A percentile compares a stretch with the other conserved stretches of the same genome.
Evolutionary conservation across 768 basidiomycete species (phyloP).

Genomic region (Auricularia auricula-judae): DNA sequence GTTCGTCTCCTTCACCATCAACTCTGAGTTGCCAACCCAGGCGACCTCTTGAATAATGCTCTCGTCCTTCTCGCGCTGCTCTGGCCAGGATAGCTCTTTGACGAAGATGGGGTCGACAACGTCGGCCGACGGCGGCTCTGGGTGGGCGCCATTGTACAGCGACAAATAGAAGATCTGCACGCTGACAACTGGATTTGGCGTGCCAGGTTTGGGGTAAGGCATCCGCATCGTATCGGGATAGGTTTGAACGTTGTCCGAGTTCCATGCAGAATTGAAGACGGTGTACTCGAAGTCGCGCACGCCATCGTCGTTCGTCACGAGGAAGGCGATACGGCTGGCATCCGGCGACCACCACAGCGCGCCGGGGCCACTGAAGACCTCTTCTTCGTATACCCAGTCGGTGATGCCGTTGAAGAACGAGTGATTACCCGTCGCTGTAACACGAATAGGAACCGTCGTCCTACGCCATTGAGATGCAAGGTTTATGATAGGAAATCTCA

Average conservation of each 20-base stretch:
- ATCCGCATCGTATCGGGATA: slow-evolving; percentile 59
- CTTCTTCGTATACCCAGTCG: slow-evolving; percentile 97
- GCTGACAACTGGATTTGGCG: slow-evolving; percentile 76
- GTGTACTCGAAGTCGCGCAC: slow-evolving; percentile 85
- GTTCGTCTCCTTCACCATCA: slow-evolving; percentile 82
- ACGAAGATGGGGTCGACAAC: neutral
- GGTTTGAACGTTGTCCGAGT: slow-evolving; percentile 60
- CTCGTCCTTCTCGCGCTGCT: slow-evolving; percentile 42
- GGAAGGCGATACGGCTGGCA: slow-evolving; percentile 58
- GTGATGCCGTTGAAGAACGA: slow-evolving; percentile 90
- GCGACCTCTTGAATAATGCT: slow-evolving; percentile 72
- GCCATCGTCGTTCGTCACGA: slow-evolving; percentile 76
- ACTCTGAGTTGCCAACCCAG: slow-evolving; percentile 69
- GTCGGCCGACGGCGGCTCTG: neutral
- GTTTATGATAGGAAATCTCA: slow-evolving; percentile 1
- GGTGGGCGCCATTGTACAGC: neutral
- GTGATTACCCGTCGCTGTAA: slow-evolving; percentile 72
- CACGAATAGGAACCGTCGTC: slow-evolving; percentile 44
- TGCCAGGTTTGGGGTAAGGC: slow-evolving; percentile 84
- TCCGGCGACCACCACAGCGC: slow-evolving; percentile 92
- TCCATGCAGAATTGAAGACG: slow-evolving; percentile 77
- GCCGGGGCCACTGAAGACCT: slow-evolving; percentile 61
- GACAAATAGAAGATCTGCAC: slow-evolving; percentile 72
- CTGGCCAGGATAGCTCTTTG: slow-evolving; percentile 56
- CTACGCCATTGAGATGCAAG: slow-evolving; percentile 12